Percentiles rank a stretch among this genome's conserved stretches.
Evolutionary conservation across 352 stramenopile species (phyloP).

Genomic region (Phytophthora sp.): DNA sequence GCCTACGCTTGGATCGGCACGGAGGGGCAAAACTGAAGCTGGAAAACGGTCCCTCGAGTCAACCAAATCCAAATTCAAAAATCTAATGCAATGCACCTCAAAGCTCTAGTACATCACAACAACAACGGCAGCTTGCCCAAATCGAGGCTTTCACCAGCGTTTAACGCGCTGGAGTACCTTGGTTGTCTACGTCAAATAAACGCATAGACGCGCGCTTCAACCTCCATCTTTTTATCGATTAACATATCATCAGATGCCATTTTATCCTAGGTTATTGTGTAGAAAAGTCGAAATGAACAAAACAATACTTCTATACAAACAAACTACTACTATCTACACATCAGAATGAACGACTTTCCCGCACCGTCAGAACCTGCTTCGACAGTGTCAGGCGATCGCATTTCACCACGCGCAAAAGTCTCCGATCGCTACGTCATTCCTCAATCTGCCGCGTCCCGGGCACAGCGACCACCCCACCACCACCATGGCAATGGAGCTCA

Average conservation of each 20-base stretch:
- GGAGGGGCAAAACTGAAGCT: neutral
- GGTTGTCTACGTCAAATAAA: conserved; percentile 1
- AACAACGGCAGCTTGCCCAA: neutral
- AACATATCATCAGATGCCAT: no score
- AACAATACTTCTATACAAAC: neutral
- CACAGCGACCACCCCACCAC: neutral
- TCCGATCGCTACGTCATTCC: neutral
- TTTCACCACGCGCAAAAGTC: neutral
- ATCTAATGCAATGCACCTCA: neutral
- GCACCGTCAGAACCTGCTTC: neutral
- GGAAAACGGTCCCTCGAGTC: neutral
- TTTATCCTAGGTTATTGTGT: no score
- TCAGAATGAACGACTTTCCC: neutral
- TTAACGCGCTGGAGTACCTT: neutral
- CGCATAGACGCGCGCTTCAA: no score
- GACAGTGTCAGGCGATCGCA: neutral
- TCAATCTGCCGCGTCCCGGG: conserved; percentile 1
- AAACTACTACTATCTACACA: neutral
- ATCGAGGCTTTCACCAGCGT: neutral
- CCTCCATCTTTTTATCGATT: neutral
- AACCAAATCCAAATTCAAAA: no score
- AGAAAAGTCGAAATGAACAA: no score
- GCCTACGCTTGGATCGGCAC: neutral
- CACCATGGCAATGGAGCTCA: conserved; percentile 18
- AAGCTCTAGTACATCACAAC: neutral